Evolutionary conservation across 2,329 filamentous ascomycete genomes (phyloP), one percentile per base, ranked within the genome.

Genomic region (Coniochaeta hoffmannii): DNA sequence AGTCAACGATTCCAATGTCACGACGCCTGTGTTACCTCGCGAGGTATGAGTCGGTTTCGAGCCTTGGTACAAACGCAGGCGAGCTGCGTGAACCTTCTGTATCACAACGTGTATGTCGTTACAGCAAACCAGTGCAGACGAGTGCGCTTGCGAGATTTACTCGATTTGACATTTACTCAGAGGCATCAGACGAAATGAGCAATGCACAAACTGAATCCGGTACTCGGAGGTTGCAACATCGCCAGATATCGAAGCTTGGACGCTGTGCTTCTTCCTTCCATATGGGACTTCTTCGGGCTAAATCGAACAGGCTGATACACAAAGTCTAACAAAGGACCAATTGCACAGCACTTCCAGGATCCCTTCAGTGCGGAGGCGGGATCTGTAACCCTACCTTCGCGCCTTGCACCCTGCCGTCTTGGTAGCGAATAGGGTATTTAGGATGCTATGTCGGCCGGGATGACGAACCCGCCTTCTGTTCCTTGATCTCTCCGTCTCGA

Each of bases 371-470:
- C 12, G 41, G 41, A 46, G 41, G 22, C 22, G 41, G 19, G n/a
- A 22, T 36, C 30, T 11, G 22, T 22, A 52, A 30, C 55, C 55
- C 41, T 50, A 22, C 44, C 41, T 49, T 38, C 17, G 28, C 32
- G n/a, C 32, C 31, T 26, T 55, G 32, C 15, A 28, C 50, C 24
- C 41, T 51, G 31, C 32, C 32, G n/a, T 17, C 32, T 53, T 36
- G 35, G 61, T 59, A 62, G 61, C 63, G 60, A 64, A 63, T 64
- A 60, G 63, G 63, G 61, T 63, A 61, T 61, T 62, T 60, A 53
- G 31, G 30, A 14, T 26, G 28, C 22, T 36, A 28, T 38, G 34
- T 53, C 41, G 31, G 31, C 38, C 50, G 50, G 50, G 57, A 54
- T 53, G 55, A 35, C 34, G 53, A 50, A 55, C 54, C n/a, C 54